phyloP scores from a whole-genome alignment of 305 asterid species.

The Stenogyne calaminthoides region DNA sequence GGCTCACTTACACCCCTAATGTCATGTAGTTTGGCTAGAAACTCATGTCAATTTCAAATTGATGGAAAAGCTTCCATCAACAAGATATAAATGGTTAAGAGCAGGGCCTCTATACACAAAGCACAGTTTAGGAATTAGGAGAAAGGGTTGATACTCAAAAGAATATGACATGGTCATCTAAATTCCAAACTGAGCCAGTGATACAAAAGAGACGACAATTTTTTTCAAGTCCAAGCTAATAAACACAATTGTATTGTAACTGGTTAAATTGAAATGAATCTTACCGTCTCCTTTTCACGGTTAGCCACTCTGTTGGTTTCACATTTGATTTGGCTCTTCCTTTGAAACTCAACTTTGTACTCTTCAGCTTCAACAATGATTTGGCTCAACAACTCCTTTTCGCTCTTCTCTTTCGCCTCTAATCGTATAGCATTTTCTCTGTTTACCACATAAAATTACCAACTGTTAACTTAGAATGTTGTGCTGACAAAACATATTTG shows the following conservation, averaged over 20 bases:
- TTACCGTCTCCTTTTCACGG: slow-evolving; percentile 72
- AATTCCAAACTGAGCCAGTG: neutral
- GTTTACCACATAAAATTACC: slow-evolving; percentile 25
- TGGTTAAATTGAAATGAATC: neutral
- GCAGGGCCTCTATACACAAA: neutral
- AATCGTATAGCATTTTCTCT: slow-evolving; percentile 65
- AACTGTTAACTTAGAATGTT: slow-evolving; percentile 12
- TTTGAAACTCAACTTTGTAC: slow-evolving; percentile 62
- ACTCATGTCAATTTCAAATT: neutral
- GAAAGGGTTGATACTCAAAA: neutral
- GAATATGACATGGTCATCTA: neutral
- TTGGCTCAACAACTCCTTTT: slow-evolving; percentile 59
- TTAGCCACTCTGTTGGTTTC: slow-evolving; percentile 55
- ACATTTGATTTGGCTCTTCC: slow-evolving; percentile 50
- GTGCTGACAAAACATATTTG: neutral
- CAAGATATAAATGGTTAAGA: no score
- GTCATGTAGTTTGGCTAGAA: neutral
- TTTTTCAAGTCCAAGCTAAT: neutral
- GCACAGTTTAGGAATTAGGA: neutral
- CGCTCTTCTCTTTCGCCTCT: slow-evolving; percentile 76
- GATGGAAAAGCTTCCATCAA: neutral
- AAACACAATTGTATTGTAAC: neutral
- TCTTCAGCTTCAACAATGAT: slow-evolving; percentile 69
- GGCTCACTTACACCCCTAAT: no score
- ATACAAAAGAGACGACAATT: neutral